These are phyloP conservation scores for Piper betle DNA, from an alignment of 164 flowering plant genomes.

Conservation along the genomic window DNA sequence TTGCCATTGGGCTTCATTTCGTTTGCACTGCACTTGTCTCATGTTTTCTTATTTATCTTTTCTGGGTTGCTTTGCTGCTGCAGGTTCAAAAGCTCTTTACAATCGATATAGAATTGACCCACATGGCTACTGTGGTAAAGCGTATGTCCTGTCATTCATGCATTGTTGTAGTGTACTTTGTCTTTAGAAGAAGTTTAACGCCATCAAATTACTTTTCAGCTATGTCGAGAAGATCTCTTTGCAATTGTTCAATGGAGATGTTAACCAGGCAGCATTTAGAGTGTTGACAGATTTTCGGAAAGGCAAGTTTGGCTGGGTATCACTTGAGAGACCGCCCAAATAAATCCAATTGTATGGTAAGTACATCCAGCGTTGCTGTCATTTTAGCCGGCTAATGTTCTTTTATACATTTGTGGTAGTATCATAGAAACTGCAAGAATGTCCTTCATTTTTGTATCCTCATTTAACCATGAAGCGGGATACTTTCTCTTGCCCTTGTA, in stretches of 20 bases:
- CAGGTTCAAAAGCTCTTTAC: conserved; percentile 53
- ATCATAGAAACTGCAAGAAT: neutral
- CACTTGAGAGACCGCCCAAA: conserved; percentile 83
- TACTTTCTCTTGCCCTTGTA: no score
- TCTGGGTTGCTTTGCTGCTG: conserved; percentile 2
- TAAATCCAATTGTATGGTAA: conserved; percentile 2
- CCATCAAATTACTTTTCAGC: conserved; percentile 26
- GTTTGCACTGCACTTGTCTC: neutral
- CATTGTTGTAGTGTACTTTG: no score
- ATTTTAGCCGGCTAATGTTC: neutral
- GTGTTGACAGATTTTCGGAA: conserved; percentile 77
- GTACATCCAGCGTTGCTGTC: neutral
- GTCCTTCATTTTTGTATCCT: neutral
- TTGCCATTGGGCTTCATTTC: neutral
- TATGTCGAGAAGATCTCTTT: conserved; percentile 67
- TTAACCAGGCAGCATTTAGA: conserved; percentile 80
- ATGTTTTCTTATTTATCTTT: neutral
- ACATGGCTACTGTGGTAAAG: conserved; percentile 60
- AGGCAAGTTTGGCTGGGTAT: conserved; percentile 87
- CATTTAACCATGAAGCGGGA: neutral
- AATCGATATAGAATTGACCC: conserved; percentile 61
- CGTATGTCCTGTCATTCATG: conserved; percentile 24
- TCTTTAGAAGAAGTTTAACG: no score
- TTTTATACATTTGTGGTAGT: neutral
- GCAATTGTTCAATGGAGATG: conserved; percentile 72